Evolutionary conservation across 805 yeast species (phyloP), one percentile per base, ranked within the genome.

Genomic region (Trichomonascus vanleenenianus): DNA sequence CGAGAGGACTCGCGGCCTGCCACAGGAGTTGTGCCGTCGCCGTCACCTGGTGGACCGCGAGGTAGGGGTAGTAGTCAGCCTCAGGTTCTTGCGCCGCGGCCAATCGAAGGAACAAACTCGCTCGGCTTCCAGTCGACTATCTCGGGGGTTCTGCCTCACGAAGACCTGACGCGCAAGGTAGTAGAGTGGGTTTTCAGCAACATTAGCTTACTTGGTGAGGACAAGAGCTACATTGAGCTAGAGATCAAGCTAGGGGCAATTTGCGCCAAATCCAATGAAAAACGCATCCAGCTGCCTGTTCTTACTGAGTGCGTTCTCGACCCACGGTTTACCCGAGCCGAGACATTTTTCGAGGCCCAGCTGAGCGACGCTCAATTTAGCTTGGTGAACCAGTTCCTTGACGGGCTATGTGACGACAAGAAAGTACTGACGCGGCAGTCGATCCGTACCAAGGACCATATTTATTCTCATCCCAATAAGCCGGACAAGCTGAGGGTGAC

Each of bases 101-200:
- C 38, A 6, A 7, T 34, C 4, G 27, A 22, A 8, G 27, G 27
- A 22, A 5, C 27, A 22, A 22, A 22, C 27, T 22, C 27, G 7
- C 27, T 22, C 7, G 27, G 27, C 7, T 22, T 22, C 27, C 27
- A 22, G 27, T 22, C 27, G 27, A 34, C 20, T 11, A 6, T 34
- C 22, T 9, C 38, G 14, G 38, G 38, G 12, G 12, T n/a, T 4
- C 38, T 79, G 38, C 93, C 93, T 1, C 76, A 85, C 40, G 87
- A 86, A 57, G 91, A 86, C 56, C 70, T 85, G 48, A 83, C 89
- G 4, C 77, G 89, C 57, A 78, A 85, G 30, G 78, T 89, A 5
- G 83, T 93, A 18, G 86, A 83, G 55, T 89, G 97, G 97, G 73
- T 89, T 7, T 88, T 83, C 70, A 88, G 94, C 15, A 82, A 85